Conservation (phyloP, 225 moss, liverwort and hornwort species). For the Asterella californica region DNA sequence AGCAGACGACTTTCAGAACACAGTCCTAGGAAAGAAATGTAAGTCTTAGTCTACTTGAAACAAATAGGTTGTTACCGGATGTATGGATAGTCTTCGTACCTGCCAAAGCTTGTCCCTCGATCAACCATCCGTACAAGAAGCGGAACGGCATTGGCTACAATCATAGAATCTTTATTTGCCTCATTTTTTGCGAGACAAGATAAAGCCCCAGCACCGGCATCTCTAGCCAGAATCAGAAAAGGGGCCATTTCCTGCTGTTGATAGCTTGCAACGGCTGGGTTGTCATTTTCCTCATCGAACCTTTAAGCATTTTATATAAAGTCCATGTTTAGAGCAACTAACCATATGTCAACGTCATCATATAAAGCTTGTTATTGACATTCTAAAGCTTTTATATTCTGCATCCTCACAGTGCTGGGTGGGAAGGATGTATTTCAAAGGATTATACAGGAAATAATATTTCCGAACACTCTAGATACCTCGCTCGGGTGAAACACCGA, state of each 20-base stretch:
- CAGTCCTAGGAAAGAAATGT: too few species aligned
- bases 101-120: constrained; percentile 71
- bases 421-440: background rate
- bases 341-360: background rate
- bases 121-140: constrained; percentile 50
- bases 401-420: background rate
- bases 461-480: too few species aligned
- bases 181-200: constrained; percentile 69
- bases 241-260: constrained; percentile 64
- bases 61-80: background rate
- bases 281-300: constrained; percentile 50
- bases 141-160: constrained; percentile 48
- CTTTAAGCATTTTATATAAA: constrained; percentile 22
- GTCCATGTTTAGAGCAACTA: constrained; percentile 13
- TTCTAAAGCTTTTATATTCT: background rate
- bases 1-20: too few species aligned
- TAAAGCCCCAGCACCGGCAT: constrained; percentile 64
- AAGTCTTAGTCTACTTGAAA: too few species aligned
- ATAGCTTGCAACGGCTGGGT: constrained; percentile 27
- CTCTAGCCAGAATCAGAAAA: constrained; percentile 56
- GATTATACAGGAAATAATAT: too few species aligned
- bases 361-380: background rate
- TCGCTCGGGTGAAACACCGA: too few species aligned
- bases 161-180: constrained; percentile 55
- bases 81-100: constrained; percentile 30